phyloP scores from a whole-genome alignment of 2,329 filamentous ascomycete genomes.

The Fusarium clavum region DNA sequence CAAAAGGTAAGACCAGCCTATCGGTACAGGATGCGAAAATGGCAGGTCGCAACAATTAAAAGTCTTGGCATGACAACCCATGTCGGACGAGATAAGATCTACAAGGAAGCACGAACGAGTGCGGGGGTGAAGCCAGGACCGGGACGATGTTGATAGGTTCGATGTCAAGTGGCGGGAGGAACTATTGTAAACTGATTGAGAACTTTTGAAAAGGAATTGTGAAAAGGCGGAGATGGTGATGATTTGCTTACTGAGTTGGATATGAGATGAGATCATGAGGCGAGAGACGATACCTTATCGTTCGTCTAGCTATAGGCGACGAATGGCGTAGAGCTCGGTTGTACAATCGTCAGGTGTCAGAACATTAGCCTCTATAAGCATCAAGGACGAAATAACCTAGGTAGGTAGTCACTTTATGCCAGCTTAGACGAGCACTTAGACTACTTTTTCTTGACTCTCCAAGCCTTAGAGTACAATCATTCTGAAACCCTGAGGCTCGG shows the following conservation, averaged over 20 bases:
- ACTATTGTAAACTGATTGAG: conserved; percentile 35
- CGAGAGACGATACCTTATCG: not conserved
- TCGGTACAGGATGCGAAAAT: conserved; percentile 34
- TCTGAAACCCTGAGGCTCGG: too few species aligned
- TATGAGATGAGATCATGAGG: not conserved
- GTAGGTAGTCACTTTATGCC: too few species aligned
- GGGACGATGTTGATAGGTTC: conserved; percentile 32
- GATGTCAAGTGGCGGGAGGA: conserved; percentile 30
- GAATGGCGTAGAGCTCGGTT: too few species aligned
- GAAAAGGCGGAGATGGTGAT: conserved; percentile 4
- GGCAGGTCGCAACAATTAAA: conserved; percentile 39
- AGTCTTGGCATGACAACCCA: conserved; percentile 38
- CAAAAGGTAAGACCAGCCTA: conserved; percentile 29
- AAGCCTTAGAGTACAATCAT: too few species aligned
- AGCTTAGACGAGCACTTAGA: too few species aligned
- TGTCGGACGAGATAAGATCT: conserved; percentile 31
- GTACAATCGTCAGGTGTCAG: too few species aligned
- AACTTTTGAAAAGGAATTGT: conserved; percentile 30
- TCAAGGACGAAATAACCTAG: too few species aligned
- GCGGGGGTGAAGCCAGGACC: conserved; percentile 19
- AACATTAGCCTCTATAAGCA: too few species aligned
- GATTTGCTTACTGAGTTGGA: not conserved
- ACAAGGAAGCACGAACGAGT: conserved; percentile 9
- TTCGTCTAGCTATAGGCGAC: not conserved
- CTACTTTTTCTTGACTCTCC: too few species aligned